Evolutionary conservation across 163 green algal species (phyloP), one percentile per base, ranked within the genome.

Genomic region (Scenedesmus sp.): DNA sequence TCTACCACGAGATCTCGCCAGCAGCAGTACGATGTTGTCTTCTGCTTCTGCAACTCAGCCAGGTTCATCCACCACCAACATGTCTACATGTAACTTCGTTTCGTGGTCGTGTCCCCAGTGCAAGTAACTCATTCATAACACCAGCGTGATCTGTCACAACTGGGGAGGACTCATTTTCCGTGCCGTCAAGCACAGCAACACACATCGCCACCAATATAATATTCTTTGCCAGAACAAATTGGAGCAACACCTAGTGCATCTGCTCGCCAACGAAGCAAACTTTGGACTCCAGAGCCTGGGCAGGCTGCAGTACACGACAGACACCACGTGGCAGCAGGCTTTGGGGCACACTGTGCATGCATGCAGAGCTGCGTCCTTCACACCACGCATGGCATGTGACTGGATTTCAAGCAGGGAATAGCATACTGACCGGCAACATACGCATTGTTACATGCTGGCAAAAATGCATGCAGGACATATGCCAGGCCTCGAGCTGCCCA

Each of bases 381-480:
- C 49, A 12, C 49, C 49, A 56, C 15, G 13, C 13, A 56, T n/a
- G n/a, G n/a, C 49, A 56, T 56, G 13, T 56, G 13, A 56, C 49
- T 56, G 49, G 13, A 13, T 13, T 56, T 5, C 4, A 33, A 72
- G 9, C 22, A 3, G 10, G 35, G 3, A 10, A 35, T 33, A 72
- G 5, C 59, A 33, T 3, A 33, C 59, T 72, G 59, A 35, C 59
- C 59, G 20, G 65, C 65, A 76, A 40, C 65, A 20, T 76, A 18
- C 4, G 7, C 65, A 40, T 40, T 40, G 65, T 76, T 40, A 40
- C 65, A 76, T 76, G 65, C 65, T 72, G 7, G 65, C 3, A 3
- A 76, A 76, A 76, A 76, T 40, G 65, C 65, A 76, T 76, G 65
- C 65, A 76, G 30, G 12, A 76, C 65, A 40, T 76, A 76, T 76